Percentiles rank a stretch among this genome's conserved stretches.
Conservation (phyloP, 2,329 filamentous ascomycete species). For the Lomentospora prolificans region DNA sequence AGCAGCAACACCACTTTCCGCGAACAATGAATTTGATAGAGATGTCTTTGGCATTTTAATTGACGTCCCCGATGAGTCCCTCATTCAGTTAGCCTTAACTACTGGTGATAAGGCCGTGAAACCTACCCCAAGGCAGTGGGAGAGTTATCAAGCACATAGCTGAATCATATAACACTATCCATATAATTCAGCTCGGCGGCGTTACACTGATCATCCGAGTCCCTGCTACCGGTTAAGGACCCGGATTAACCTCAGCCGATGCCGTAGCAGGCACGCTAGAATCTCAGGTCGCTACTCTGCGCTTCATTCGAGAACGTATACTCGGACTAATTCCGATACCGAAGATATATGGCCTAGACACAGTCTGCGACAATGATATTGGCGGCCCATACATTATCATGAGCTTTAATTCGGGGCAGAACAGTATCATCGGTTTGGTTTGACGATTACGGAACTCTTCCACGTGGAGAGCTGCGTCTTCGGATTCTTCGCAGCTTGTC, state of each 20-base stretch:
- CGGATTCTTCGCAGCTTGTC: slow-evolving; percentile 11
- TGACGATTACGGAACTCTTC: not conserved
- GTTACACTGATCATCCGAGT: not conserved
- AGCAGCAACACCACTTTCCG: no score
- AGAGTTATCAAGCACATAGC: not conserved
- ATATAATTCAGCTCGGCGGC: not conserved
- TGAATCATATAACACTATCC: not conserved
- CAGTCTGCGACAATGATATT: slow-evolving; percentile 11
- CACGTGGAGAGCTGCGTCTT: slow-evolving; percentile 11
- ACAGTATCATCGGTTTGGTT: slow-evolving; percentile 11
- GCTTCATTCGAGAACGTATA: not conserved
- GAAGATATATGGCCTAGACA: slow-evolving; percentile 11
- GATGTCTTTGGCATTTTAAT: not conserved
- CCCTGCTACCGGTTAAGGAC: not conserved
- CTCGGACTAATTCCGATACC: slow-evolving; percentile 13
- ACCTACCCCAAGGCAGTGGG: not conserved
- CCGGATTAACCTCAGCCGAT: not conserved
- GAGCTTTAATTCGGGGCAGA: slow-evolving; percentile 12
- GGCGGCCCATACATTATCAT: slow-evolving; percentile 14
- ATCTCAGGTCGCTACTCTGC: not conserved
- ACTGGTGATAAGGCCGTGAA: not conserved
- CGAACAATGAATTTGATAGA: not conserved
- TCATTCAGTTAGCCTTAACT: not conserved
- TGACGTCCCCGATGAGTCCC: not conserved
- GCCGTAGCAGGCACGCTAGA: not conserved